These are phyloP conservation scores for Pseudozyma pruni DNA, from an alignment of 1,284 basidiomycete genomes.

Conservation along the genomic window DNA sequence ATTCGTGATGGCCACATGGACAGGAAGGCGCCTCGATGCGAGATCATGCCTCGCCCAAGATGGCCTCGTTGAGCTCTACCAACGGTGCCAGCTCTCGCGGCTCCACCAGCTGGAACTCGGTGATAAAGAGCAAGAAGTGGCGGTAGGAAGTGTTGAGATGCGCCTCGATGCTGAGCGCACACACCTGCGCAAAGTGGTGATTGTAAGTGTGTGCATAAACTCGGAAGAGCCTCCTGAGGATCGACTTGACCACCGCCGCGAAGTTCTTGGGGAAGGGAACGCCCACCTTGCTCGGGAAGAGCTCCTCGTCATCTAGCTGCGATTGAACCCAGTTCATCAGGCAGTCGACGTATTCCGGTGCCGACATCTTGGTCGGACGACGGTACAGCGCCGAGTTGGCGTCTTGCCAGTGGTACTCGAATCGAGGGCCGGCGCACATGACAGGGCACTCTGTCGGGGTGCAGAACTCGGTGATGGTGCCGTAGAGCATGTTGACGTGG, in stretches of 20 bases:
- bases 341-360: slow-evolving; percentile 89
- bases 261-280: slow-evolving; percentile 93
- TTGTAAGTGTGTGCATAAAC: slow-evolving; percentile 99
- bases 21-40: no score
- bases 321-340: slow-evolving; percentile 99
- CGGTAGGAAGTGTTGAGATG: slow-evolving; percentile 99
- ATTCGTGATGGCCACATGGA: no score
- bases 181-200: slow-evolving; percentile 99
- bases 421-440: slow-evolving; percentile 98
- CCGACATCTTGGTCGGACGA: slow-evolving; percentile 64
- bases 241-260: slow-evolving; percentile 88
- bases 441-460: slow-evolving; percentile 79
- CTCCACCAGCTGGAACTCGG: slow-evolving; percentile 97
- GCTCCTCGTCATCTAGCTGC: slow-evolving; percentile 87
- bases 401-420: slow-evolving; percentile 98
- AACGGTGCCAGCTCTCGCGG: slow-evolving; percentile 95
- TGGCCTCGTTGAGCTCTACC: slow-evolving; percentile 95
- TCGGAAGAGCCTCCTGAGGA: slow-evolving; percentile 90
- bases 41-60: slow-evolving; percentile 72
- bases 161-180: slow-evolving; percentile 96
- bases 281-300: slow-evolving; percentile 96
- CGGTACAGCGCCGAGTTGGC: slow-evolving; percentile 59
- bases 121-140: slow-evolving; percentile 96
- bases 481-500: slow-evolving; percentile 68
- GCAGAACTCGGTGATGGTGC: slow-evolving; percentile 67